Evolutionary conservation across 805 yeast species (phyloP), one percentile per base, ranked within the genome.

Genomic region (Zygosaccharomyces kombuchaensis): DNA sequence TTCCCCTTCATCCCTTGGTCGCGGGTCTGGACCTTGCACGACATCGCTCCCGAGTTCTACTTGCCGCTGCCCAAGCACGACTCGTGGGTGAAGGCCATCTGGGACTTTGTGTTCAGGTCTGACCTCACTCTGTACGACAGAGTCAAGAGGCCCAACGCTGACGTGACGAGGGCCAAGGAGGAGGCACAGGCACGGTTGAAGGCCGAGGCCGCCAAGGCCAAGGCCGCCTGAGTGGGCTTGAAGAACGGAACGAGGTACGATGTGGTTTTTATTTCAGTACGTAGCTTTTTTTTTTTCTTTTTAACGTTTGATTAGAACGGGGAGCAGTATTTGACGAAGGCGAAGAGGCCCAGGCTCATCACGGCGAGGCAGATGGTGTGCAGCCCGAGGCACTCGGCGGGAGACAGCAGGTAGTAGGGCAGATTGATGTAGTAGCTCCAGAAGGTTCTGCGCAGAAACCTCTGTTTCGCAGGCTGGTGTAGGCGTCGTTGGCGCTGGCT

Each of bases 1-100:
- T 89, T 89, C 73, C 97, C 97, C 1, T 89, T 82, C 62, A 76
- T 89, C 56, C 91, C 96, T 0, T 89, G 97, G 97, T 77, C 93
- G 0, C 78, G 80, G 51, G 69, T 89, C 40, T 86, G 85, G 29
- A 68, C 75, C 43, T 68, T 89, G 32, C 74, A 82, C 45, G 61
- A 66, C 38, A 76, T 86, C 26, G 96, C 96, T 2, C 62, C 73
- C 17, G 97, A 89, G 57, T 89, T 85, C 60, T 89, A 89, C 62
- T 84, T 77, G 35, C 86, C 87, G 2, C 72, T 89, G 46, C 96
- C 96, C 1, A 70, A 66, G 48, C 89, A 87, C 50, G 71, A 75
- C 32, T 80, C 89, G 29, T 89, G 96, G 97, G 68, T 78, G 29
- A 81, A 80, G 63, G 90, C 86, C 2, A 72, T 88, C 35, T 77